Conservation (phyloP, 1,284 basidiomycete species). For the Inonotus hispidus region DNA sequence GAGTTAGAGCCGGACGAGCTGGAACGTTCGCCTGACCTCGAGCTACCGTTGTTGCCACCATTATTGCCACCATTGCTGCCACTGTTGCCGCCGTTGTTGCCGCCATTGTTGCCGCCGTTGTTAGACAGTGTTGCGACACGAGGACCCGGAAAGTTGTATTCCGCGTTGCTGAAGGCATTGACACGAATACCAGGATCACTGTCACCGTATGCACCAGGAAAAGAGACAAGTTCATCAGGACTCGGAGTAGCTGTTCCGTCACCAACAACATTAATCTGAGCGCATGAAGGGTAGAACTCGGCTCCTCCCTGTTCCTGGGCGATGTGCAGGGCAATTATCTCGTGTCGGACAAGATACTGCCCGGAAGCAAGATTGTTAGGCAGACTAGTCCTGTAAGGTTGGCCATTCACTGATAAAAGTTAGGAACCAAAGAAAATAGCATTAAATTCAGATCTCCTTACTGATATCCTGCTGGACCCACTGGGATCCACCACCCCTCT, state of each 20-base stretch:
- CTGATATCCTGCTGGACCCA: slow-evolving; percentile 40
- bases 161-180: slow-evolving; percentile 30
- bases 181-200: slow-evolving; percentile 55
- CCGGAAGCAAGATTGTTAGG: slow-evolving; percentile 53
- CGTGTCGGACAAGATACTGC: slow-evolving; percentile 65
- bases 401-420: slow-evolving; percentile 28
- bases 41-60: neutral
- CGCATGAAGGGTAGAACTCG: slow-evolving; percentile 71
- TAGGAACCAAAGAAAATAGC: neutral
- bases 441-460: slow-evolving; percentile 15
- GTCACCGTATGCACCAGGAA: slow-evolving; percentile 63
- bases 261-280: slow-evolving; percentile 54
- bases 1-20: neutral
- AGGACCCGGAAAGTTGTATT: slow-evolving; percentile 13
- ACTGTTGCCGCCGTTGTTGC: too few relatives aligned
- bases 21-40: neutral
- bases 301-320: slow-evolving; percentile 46
- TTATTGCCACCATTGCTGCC: neutral
- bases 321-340: slow-evolving; percentile 66
- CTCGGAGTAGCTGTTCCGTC: slow-evolving; percentile 39
- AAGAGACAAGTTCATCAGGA: slow-evolving; percentile 42
- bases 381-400: slow-evolving; percentile 42
- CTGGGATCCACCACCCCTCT: slow-evolving; percentile 24
- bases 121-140: neutral
- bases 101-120: too few relatives aligned